Conservation (phyloP, 2,329 filamentous ascomycete species). For the Amesomyces nigricolor region DNA sequence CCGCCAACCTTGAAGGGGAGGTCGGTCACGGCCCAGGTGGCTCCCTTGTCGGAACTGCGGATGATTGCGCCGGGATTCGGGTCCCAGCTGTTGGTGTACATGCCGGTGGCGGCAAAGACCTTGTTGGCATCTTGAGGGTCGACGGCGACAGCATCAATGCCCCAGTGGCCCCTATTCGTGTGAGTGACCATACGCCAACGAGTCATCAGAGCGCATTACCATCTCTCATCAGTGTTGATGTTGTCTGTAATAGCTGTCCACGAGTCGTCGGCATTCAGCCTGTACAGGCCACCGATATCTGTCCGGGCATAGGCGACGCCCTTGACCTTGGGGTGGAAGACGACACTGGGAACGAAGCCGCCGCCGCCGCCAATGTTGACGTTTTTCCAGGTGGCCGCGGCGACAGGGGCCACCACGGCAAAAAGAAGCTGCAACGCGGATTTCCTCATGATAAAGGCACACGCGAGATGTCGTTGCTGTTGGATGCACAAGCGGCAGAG, state of each 20-base stretch:
- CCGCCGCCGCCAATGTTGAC: constrained; percentile 48
- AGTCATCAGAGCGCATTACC: constrained; percentile 33
- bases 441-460: constrained; percentile 21
- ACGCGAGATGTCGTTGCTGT: neutral
- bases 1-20: constrained; percentile 56
- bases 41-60: constrained; percentile 48
- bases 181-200: no score
- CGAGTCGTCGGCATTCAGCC: constrained; percentile 49
- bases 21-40: constrained; percentile 44
- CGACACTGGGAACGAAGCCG: constrained; percentile 51
- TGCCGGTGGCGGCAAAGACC: constrained; percentile 48
- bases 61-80: constrained; percentile 51
- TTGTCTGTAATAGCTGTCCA: constrained; percentile 50
- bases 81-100: constrained; percentile 58
- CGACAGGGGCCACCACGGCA: constrained; percentile 23
- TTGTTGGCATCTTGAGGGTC: constrained; percentile 48
- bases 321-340: constrained; percentile 48
- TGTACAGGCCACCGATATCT: constrained; percentile 53
- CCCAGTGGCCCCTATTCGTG: constrained; percentile 46
- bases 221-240: constrained; percentile 39
- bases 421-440: constrained; percentile 25
- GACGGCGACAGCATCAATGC: constrained; percentile 50
- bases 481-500: constrained; percentile 11
- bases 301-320: constrained; percentile 52
- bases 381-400: constrained; percentile 30